Percentiles rank a stretch among this genome's conserved stretches.
Conservation (phyloP, 768 basidiomycete species). For the Tulasnella sp. region DNA sequence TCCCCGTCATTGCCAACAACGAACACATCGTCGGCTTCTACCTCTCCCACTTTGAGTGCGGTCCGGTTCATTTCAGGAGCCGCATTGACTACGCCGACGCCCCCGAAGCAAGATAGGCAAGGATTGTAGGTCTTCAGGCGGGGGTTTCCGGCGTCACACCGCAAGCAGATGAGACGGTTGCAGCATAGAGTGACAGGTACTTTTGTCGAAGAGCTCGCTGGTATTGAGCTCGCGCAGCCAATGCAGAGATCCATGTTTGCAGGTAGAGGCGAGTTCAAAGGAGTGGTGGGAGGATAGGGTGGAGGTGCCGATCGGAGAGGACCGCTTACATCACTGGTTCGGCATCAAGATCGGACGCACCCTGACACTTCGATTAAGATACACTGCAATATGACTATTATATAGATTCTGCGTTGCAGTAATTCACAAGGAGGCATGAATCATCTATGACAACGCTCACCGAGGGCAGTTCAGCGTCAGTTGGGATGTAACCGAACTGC, state of each 20-base stretch:
- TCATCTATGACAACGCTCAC: neutral
- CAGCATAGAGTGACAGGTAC: constrained; percentile 48
- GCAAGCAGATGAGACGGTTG: constrained; percentile 49
- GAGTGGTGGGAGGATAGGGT: too few relatives aligned
- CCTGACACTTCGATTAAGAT: too few relatives aligned
- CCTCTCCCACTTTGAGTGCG: constrained; percentile 35
- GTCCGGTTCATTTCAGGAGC: constrained; percentile 18
- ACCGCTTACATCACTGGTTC: too few relatives aligned
- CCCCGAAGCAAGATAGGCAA: constrained; percentile 57
- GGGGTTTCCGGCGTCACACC: constrained; percentile 49
- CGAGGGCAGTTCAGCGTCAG: neutral
- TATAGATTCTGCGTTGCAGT: neutral
- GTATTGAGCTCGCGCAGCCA: neutral
- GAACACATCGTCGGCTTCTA: constrained; percentile 48
- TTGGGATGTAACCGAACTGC: neutral
- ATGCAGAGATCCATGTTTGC: neutral
- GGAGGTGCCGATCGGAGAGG: too few relatives aligned
- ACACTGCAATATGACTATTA: too few relatives aligned
- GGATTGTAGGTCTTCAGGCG: constrained; percentile 59
- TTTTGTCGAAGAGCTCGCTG: neutral
- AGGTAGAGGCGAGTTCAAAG: too few relatives aligned
- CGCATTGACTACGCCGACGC: constrained; percentile 33
- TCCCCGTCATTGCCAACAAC: constrained; percentile 55
- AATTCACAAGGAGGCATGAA: neutral
- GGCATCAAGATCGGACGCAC: too few relatives aligned